Evolutionary conservation across 176 grass and related monocot species (phyloP), one percentile per base, ranked within the genome.

Genomic region (Ananas comosus): DNA sequence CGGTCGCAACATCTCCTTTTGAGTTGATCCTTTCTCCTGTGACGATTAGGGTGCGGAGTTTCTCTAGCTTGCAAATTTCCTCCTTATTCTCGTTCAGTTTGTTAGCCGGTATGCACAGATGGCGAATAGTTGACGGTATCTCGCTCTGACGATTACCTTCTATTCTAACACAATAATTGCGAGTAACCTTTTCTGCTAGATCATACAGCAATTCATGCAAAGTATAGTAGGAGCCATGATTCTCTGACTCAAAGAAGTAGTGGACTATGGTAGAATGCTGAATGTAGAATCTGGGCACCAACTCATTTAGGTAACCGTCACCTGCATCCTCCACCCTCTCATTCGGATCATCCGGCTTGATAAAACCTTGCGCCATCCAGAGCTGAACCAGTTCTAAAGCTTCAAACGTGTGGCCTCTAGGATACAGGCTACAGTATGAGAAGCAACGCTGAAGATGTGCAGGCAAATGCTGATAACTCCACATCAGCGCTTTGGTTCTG

Each of bases 331-430:
- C 81, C n/a, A 82, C 28, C 51, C 9, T 72, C 13, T 48, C 27
- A 1, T 8, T 14, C 0, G 3, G 3, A 5, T 61, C 12, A 69
- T 54, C 0, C 2, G 7, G 33, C 4, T 69, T 12, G 12, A 91
- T 66, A 64, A 74, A 85, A 48, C 76, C 72, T 64, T 85, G 80
- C 51, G 84, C 65, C 21, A 87, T 83, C 88, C 88, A 91, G 12
- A 68, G 27, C 7, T 13, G 3, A 16, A 87, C 42, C 65, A 82
- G 63, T 1, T n/a, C 3, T 25, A 21, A 4, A 8, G 9, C 42
- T 25, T 18, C 3, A 63, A 81, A 88, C 0, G 0, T 1, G 13
- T 67, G 4, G 66, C 72, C 81, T 47, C 82, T 50, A 2, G 73
- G 74, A 54, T 53, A 88, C 9, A 80, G 48, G 49, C 69, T 63